phyloP scores from a whole-genome alignment of 176 grass and related monocot genomes.

The Eragrostis nindensis region DNA sequence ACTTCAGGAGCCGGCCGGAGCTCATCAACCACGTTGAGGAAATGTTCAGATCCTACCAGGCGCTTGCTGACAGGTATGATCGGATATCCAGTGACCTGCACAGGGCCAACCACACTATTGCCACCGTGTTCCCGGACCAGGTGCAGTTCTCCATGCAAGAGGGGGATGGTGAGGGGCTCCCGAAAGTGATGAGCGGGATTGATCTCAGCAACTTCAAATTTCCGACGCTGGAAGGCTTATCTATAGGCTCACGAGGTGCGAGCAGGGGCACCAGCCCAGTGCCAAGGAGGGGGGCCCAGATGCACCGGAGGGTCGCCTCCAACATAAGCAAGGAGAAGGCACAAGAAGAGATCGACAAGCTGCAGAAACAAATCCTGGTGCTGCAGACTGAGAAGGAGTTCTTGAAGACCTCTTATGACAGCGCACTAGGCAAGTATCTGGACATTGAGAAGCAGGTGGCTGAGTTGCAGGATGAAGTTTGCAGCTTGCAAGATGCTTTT shows the following conservation, averaged over 20 bases:
- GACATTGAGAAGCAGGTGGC: constrained; percentile 74
- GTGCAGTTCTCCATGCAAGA: constrained; percentile 75
- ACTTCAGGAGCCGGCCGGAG: constrained; percentile 86
- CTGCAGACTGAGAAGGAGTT: constrained; percentile 85
- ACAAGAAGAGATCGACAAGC: constrained; percentile 71
- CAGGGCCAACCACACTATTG: constrained; percentile 96
- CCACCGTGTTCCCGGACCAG: constrained; percentile 79
- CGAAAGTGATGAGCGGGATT: constrained; percentile 55
- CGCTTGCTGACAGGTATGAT: constrained; percentile 71
- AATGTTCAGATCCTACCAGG: constrained; percentile 72
- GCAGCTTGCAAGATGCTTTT: constrained; percentile 78
- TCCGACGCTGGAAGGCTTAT: constrained; percentile 45
- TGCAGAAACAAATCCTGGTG: constrained; percentile 80
- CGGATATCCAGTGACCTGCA: constrained; percentile 79
- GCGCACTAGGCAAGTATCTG: constrained; percentile 60
- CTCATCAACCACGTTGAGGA: constrained; percentile 87
- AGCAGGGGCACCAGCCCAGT: constrained; percentile 35
- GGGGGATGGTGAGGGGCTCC: constrained; percentile 47
- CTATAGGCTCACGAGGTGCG: constrained; percentile 37
- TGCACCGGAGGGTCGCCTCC: constrained; percentile 50
- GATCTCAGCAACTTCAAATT: constrained; percentile 56
- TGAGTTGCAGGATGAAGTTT: constrained; percentile 73
- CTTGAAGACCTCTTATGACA: constrained; percentile 79
- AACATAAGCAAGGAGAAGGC: constrained; percentile 76
- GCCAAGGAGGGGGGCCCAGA: constrained; percentile 47